These are phyloP conservation scores for Perkinsus olseni DNA, from an alignment of 169 alveolate species.

Conservation along the genomic window DNA sequence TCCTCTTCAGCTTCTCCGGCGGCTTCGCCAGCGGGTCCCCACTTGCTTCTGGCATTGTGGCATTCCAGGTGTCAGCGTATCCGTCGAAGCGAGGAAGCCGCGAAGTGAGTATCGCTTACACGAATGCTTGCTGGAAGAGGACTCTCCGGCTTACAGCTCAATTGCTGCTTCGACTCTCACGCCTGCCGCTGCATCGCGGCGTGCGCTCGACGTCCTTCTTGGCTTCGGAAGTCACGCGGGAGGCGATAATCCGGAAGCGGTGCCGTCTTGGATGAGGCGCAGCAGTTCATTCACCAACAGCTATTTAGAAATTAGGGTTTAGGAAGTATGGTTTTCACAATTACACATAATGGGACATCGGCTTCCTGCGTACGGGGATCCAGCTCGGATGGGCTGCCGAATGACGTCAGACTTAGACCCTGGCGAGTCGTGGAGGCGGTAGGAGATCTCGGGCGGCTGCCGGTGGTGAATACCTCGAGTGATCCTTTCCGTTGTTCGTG, in stretches of 20 bases:
- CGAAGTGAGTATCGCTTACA: constrained; percentile 21
- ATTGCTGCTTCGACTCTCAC: constrained; percentile 14
- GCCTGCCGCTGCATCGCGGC: neutral
- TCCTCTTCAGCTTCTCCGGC: constrained; percentile 21
- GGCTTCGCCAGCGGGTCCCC: neutral
- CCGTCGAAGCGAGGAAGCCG: constrained; percentile 4
- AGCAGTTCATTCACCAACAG: constrained; percentile 48
- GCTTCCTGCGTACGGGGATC: constrained; percentile 48
- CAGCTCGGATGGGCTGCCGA: constrained; percentile 6
- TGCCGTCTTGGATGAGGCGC: constrained; percentile 66
- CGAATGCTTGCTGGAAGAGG: constrained; percentile 43
- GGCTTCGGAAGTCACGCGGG: constrained; percentile 17
- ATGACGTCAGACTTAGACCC: constrained; percentile 21
- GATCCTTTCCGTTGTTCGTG: neutral
- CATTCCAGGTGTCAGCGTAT: too few relatives aligned
- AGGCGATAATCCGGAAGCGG: constrained; percentile 48
- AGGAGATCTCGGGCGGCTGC: neutral
- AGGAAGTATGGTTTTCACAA: constrained; percentile 14
- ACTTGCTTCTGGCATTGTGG: too few relatives aligned
- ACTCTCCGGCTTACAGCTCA: constrained; percentile 27
- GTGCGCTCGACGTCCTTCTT: constrained; percentile 10
- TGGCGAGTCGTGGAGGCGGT: neutral
- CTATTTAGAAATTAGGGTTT: constrained; percentile 21
- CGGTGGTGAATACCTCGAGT: neutral
- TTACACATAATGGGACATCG: constrained; percentile 41